Base-by-base conservation (phyloP, 768 basidiomycete species). In the Mycena rebaudengoi region DNA sequence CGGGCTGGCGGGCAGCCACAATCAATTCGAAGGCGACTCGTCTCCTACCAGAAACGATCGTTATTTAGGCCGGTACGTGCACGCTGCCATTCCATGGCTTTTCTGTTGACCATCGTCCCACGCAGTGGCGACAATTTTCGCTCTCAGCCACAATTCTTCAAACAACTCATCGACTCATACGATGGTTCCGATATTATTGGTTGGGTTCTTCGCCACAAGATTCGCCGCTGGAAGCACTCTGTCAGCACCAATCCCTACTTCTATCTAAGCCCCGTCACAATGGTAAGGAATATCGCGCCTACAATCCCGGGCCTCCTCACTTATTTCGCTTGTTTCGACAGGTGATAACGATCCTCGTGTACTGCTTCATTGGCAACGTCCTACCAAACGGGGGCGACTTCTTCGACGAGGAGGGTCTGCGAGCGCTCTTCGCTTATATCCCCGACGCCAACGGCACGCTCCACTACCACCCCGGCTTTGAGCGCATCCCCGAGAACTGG, bases 401-500 rank as follows among this genome's bases (percentile, higher is more conserved):
- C 18, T 25, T 32, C 44, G n/a, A 16, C 33, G 32, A 23, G 2
- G 55, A 46, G 6, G 23, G 14, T 14, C 44, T 57, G 16, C 11
- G 20, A 5, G 12, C 33, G 10, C 10, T 57, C 28, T 57, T 40
- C 25, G 37, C 26, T n/a, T 29, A 40, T 39, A 35, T n/a, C 20
- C 7, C 23, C 4, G 40, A 41, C 40, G 28, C 28, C 20, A 10
- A n/a, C n/a, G 30, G 40, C 11, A 11, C 16, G 20, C 16, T 56
- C 13, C 3, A 2, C 11, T 46, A 57, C 33, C 20, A 4, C 13
- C 44, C 6, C 33, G 44, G 55, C 33, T 20, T 35, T n/a, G 55
- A 57, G n/a, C 55, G 30, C 13, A 57, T 57, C 21, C 55, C 55
- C 0, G 33, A 13, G n/a, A 37, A 45, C 23, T 57, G 55, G 55